Base-by-base conservation (phyloP, 1,284 basidiomycete genomes). In the Malassezia sympodialis region DNA sequence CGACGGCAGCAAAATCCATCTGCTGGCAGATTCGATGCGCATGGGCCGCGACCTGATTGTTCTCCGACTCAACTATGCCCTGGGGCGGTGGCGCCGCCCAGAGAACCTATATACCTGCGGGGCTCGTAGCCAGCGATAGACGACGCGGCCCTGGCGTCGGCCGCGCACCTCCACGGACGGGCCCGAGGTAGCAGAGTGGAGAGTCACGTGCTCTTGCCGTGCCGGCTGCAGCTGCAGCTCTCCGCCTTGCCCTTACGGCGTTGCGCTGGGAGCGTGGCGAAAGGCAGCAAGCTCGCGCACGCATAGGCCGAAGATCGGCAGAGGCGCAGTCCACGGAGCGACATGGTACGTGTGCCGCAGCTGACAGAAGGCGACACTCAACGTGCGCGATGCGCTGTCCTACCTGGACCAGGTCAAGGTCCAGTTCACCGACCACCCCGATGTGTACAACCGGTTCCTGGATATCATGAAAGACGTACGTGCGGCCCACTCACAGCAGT, bases 361-460 rank as follows among this genome's bases (percentile, higher is more conserved):
- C 41, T 39, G 21, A 39, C 21, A 3, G 15, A 24, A 59, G 75
- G 69, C 69, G 52, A 72, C 73, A 21, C 65, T 76, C 57, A 76
- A 76, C 63, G 76, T 76, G 69, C 87, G 88, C 56, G 91, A 96
- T 78, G 91, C 91, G n/a, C 81, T 96, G 72, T 87, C 85, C 72
- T 98, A 98, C 69, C 82, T 96, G 68, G 91, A 96, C 77, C 88
- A 90, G 58, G 91, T 96, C 78, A 96, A 96, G 80, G 53, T 75
- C 50, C 68, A 91, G 79, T 96, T 96, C 76, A 80, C 84, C 59
- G 86, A 90, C 73, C 84, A 85, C 75, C 90, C 91, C 23, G 88
- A 96, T 72, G 90, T 96, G 27, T 96, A 96, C 80, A 96, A 96
- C 76, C 84, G 86, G 65, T 96, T 96, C 75, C 78, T 96, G 75